A percentile compares a stretch with the other conserved stretches of the same genome.
Evolutionary conservation across 495 filamentous ascomycete genomes (phyloP).

Genomic region (Filosporella fistucella): DNA sequence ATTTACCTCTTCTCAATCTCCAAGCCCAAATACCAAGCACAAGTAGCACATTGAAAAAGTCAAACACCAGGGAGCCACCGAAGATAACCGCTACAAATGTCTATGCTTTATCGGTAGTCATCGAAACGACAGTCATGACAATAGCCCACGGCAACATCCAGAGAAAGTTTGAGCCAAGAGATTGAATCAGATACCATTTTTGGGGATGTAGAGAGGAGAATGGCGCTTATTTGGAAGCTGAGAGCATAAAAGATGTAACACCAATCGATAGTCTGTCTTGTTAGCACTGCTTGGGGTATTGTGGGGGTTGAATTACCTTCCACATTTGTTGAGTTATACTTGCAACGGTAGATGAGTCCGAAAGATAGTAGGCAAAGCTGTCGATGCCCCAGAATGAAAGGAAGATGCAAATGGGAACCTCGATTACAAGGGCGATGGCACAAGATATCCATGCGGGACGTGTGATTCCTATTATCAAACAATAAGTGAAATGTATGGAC

Average conservation of each 20-base stretch:
- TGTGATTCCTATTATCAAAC: conserved; percentile 32
- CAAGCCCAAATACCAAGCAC: conserved; percentile 51
- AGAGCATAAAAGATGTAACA: conserved; percentile 73
- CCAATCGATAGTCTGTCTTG: conserved; percentile 56
- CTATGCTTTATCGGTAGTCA: conserved; percentile 56
- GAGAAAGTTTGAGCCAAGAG: conserved; percentile 57
- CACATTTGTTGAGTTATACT: conserved; percentile 65
- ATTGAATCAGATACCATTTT: conserved; percentile 66
- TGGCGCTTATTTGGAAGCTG: conserved; percentile 57
- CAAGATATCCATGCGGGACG: conserved; percentile 51
- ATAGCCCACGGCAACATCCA: conserved; percentile 72
- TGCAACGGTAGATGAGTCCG: conserved; percentile 48
- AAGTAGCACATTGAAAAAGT: conserved; percentile 50
- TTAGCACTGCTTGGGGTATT: background rate
- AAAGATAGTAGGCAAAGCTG: conserved; percentile 58
- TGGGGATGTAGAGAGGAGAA: conserved; percentile 61
- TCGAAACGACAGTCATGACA: conserved; percentile 41
- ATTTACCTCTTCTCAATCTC: conserved; percentile 46
- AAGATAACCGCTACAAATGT: conserved; percentile 64
- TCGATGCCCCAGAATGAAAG: conserved; percentile 53
- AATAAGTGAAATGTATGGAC: background rate
- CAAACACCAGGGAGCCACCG: conserved; percentile 66
- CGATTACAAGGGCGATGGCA: conserved; percentile 46
- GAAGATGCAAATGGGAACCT: conserved; percentile 59
- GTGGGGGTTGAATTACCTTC: conserved; percentile 29